Evolutionary conservation across 2,329 filamentous ascomycete genomes (phyloP), one percentile per base, ranked within the genome.

Genomic region (Arthroderma uncinatum): DNA sequence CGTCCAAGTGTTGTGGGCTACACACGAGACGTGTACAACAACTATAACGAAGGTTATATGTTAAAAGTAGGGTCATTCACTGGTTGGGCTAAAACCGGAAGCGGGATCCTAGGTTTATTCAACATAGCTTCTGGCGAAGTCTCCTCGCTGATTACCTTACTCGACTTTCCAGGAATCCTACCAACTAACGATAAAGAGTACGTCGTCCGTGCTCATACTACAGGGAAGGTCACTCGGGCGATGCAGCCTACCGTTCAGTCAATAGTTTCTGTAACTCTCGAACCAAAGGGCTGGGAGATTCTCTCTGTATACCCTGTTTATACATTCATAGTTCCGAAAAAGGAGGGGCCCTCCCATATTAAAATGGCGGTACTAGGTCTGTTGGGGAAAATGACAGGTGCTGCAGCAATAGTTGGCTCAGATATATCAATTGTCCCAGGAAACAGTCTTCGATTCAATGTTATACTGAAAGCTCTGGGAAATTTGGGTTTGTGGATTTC

Each of bases 341-440:
- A 74, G 48, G 65, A 64, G 7, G 54, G 61, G 1, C 64, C 69
- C 0, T 73, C 85, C 0, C 73, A 73, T 28, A 2, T 53, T 60
- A 3, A 70, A 44, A 76, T 91, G 1, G 83, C 88, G 0, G 83
- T 86, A 16, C 71, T 97, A 0, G 92, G 92, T 0, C 75, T 97
- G 1, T 62, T 95, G 2, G 86, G 81, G 1, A 95, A 96, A 71
- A 95, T 97, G 87, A 89, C 89, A 0, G 92, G 90, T 0, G 83
- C 85, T 0, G 90, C 89, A 0, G 90, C 89, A 0, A 79, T 95
- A 6, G 74, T 85, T 0, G 78, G 76, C 37, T 84, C 76, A n/a
- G 77, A 80, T 28, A 78, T 84, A 47, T 79, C 78, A 34, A 68
- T 84, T 63, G 72, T 79, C 36, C 74, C 78, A 6, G 84, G 82